Conservation (phyloP, 176 grass and related monocot species). For the Melocanna baccifera region DNA sequence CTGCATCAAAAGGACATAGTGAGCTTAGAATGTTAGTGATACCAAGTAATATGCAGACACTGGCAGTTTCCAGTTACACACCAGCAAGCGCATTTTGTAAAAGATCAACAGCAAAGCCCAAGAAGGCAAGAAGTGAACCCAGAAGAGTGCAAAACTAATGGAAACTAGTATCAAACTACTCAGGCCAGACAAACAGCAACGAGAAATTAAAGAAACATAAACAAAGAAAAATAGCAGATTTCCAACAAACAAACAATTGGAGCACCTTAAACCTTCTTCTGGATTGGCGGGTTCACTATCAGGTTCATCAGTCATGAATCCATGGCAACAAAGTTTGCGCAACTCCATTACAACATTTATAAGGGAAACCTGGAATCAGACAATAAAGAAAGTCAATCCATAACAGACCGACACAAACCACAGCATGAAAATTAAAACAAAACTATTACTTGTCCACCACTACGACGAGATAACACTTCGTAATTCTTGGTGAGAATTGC, state of each 20-base stretch:
- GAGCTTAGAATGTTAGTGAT: slow-evolving; percentile 10
- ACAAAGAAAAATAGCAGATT: slow-evolving; percentile 12
- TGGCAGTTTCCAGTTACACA: background rate
- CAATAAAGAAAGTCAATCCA: slow-evolving; percentile 23
- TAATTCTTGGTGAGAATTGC: slow-evolving; percentile 99
- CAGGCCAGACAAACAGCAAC: background rate
- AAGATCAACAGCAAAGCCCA: slow-evolving; percentile 19
- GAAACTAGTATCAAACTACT: slow-evolving; percentile 5
- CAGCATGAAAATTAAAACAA: slow-evolving; percentile 27
- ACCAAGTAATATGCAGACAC: background rate
- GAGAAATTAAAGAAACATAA: slow-evolving; percentile 14
- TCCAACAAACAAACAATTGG: slow-evolving; percentile 24
- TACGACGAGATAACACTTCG: slow-evolving; percentile 77
- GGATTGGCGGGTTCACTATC: slow-evolving; percentile 57
- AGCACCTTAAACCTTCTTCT: slow-evolving; percentile 96
- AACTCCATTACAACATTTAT: slow-evolving; percentile 99
- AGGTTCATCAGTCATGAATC: slow-evolving; percentile 91
- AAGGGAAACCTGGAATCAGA: slow-evolving; percentile 78
- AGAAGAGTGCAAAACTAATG: background rate
- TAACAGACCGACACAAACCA: background rate
- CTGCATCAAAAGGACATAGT: slow-evolving; percentile 6
- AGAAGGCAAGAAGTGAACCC: slow-evolving; percentile 9
- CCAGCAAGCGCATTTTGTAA: slow-evolving; percentile 1
- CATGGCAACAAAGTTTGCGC: slow-evolving; percentile 99
- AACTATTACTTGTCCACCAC: slow-evolving; percentile 76